Percentiles rank a stretch among this genome's conserved stretches.
These are phyloP conservation scores for Puya raimondii DNA, from an alignment of 176 grass and related monocot genomes.

Conservation along the genomic window DNA sequence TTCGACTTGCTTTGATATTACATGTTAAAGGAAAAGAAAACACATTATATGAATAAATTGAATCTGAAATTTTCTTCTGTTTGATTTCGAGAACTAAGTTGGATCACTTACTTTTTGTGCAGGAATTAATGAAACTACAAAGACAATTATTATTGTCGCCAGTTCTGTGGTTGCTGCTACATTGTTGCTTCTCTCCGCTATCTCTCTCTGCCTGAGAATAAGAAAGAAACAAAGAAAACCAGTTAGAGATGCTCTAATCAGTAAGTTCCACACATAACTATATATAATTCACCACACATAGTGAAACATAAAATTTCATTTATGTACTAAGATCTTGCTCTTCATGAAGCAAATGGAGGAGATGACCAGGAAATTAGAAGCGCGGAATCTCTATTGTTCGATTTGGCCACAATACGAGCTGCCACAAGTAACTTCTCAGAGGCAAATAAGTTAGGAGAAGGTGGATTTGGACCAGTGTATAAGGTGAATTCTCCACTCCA, in stretches of 20 bases:
- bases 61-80: not conserved
- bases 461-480: slow-evolving; percentile 55
- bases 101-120: not conserved
- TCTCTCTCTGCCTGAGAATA: slow-evolving; percentile 13
- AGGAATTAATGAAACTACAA: not conserved
- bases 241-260: not conserved
- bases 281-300: not conserved
- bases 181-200: slow-evolving; percentile 20
- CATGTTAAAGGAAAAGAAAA: not conserved
- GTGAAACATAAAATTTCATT: not conserved
- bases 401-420: slow-evolving; percentile 23
- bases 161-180: not conserved
- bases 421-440: slow-evolving; percentile 52
- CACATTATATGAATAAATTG: too few species aligned
- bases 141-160: slow-evolving; percentile 16
- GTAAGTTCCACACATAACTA: not conserved
- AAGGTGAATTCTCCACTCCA: slow-evolving; percentile 22
- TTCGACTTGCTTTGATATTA: not conserved
- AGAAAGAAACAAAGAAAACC: not conserved
- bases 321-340: not conserved
- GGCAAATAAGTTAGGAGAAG: slow-evolving; percentile 45
- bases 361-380: slow-evolving; percentile 19
- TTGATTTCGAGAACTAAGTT: not conserved
- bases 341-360: not conserved
- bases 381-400: slow-evolving; percentile 20